phyloP scores from a whole-genome alignment of 306 rosid genomes.

The Gynostemma pentaphyllum region DNA sequence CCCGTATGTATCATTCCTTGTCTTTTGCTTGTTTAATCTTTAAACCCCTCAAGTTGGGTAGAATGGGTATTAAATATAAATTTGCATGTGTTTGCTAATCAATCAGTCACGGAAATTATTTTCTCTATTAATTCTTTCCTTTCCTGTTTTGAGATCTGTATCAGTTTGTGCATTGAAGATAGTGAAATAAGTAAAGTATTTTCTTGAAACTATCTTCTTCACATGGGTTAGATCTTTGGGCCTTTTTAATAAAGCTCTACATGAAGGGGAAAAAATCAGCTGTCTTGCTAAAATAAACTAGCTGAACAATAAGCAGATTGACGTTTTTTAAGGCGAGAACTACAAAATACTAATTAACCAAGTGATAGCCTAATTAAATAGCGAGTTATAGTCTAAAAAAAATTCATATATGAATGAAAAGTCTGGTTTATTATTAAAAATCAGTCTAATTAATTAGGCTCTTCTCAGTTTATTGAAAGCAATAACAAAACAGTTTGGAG shows the following conservation, averaged over 20 bases:
- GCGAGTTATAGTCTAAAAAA: too few relatives aligned
- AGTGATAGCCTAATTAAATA: too few relatives aligned
- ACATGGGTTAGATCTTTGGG: background rate
- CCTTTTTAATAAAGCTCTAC: background rate
- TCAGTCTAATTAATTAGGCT: background rate
- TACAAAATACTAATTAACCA: background rate
- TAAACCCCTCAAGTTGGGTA: background rate
- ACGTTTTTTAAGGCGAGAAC: background rate
- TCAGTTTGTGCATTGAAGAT: background rate
- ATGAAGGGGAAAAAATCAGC: background rate
- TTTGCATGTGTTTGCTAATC: background rate
- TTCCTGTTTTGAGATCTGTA: background rate
- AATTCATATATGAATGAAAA: too few relatives aligned
- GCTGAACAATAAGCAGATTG: background rate
- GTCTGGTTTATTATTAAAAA: background rate
- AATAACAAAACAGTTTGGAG: background rate
- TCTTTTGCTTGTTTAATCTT: background rate
- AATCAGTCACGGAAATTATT: constrained; percentile 1
- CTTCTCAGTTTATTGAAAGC: background rate
- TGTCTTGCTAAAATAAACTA: background rate
- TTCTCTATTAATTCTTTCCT: background rate
- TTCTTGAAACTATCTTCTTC: background rate
- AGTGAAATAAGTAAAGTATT: background rate
- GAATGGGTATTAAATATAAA: background rate
- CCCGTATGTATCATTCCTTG: constrained; percentile 51